Evolutionary conservation across 345 rosid genomes (phyloP).

Genomic region (Orychophragmus violaceus): DNA sequence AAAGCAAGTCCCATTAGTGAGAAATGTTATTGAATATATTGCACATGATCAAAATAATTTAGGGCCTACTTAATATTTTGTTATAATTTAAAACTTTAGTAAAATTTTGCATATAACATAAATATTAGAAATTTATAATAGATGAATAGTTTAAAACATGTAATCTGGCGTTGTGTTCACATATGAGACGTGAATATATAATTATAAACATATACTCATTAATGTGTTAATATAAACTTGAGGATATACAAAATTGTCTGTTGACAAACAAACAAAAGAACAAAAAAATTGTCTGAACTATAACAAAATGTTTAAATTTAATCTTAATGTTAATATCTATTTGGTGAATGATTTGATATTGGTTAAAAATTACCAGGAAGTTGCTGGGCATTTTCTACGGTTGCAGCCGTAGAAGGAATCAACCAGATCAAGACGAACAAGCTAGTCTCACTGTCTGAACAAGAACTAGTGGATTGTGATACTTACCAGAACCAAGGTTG

Average conservation of each 20-base stretch:
- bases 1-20: neutral
- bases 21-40: neutral
- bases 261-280: too few species aligned
- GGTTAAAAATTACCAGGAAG: conserved; percentile 37
- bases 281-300: neutral
- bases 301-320: too few species aligned
- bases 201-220: neutral
- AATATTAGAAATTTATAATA: neutral
- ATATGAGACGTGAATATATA: neutral
- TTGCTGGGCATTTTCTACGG: conserved; percentile 69
- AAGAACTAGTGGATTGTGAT: conserved; percentile 62
- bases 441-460: conserved; percentile 54
- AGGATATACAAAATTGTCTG: too few species aligned
- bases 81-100: neutral
- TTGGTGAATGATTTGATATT: neutral
- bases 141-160: neutral
- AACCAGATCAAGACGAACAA: conserved; percentile 49
- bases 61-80: neutral
- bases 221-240: neutral
- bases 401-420: conserved; percentile 63
- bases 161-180: neutral
- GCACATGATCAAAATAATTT: neutral
- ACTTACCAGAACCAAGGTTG: conserved; percentile 57
- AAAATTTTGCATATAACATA: neutral
- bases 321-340: neutral